Evolutionary conservation across 176 grass and related monocot species (phyloP).

Genomic region (Tillandsia leiboldiana): DNA sequence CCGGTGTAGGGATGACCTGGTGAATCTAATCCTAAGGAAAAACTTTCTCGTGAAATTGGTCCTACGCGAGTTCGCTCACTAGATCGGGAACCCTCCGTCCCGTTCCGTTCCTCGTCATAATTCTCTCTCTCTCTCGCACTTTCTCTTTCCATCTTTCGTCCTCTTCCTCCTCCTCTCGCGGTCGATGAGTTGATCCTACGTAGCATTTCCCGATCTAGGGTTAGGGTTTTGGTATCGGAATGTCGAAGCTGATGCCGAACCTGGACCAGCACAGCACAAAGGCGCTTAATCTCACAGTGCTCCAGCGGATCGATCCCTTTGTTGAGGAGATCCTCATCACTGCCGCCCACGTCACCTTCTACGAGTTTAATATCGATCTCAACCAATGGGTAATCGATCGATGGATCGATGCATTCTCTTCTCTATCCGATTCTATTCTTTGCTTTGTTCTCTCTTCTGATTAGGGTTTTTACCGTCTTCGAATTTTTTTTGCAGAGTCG

Average conservation of each 20-base stretch:
- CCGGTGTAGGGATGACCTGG: too few relatives aligned
- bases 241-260: constrained; percentile 47
- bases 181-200: too few relatives aligned
- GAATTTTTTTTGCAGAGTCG: constrained; percentile 25
- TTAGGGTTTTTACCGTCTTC: background rate
- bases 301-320: constrained; percentile 55
- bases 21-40: too few relatives aligned
- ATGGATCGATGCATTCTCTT: background rate
- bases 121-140: too few relatives aligned
- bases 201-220: background rate
- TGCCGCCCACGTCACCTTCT: constrained; percentile 44
- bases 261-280: constrained; percentile 46
- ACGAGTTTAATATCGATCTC: constrained; percentile 29
- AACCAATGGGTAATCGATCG: constrained; percentile 30
- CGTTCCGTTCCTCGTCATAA: too few relatives aligned
- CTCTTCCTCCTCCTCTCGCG: too few relatives aligned
- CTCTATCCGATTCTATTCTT: background rate
- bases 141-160: too few relatives aligned
- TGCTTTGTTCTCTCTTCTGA: background rate
- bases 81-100: too few relatives aligned
- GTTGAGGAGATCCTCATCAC: constrained; percentile 47
- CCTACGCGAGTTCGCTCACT: too few relatives aligned
- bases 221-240: constrained; percentile 3
- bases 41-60: too few relatives aligned
- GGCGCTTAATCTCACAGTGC: constrained; percentile 53